Percentiles rank a stretch among this genome's conserved stretches.
Conservation (phyloP, 257 asterid species). For the Scutellaria galericulata region DNA sequence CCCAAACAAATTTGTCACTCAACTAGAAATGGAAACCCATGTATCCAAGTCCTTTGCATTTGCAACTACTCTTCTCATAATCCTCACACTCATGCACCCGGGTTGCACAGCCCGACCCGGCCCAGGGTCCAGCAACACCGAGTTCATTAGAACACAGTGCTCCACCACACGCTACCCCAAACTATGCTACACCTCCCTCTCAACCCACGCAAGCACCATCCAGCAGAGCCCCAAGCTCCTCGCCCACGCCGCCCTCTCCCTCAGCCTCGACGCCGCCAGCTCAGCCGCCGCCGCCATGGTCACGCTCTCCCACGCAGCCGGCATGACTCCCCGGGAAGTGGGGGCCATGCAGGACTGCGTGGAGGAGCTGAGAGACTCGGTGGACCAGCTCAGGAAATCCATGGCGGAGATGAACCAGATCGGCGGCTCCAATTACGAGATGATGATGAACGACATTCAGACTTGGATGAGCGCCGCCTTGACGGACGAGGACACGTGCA, state of each 20-base stretch:
- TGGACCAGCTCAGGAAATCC: constrained; percentile 46
- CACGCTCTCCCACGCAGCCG: constrained; percentile 42
- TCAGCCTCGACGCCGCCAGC: constrained; percentile 47
- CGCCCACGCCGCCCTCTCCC: constrained; percentile 61
- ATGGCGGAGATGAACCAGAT: constrained; percentile 54
- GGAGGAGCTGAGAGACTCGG: constrained; percentile 65
- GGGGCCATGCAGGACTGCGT: constrained; percentile 72
- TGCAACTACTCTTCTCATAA: constrained; percentile 24
- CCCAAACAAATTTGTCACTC: no score
- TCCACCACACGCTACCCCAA: constrained; percentile 64
- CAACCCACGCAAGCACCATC: constrained; percentile 50
- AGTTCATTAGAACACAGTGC: constrained; percentile 63
- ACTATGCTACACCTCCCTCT: constrained; percentile 68
- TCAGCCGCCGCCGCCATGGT: constrained; percentile 50
- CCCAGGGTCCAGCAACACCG: constrained; percentile 39
- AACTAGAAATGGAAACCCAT: constrained; percentile 40
- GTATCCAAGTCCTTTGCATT: constrained; percentile 24
- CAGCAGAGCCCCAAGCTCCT: constrained; percentile 54
- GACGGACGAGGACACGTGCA: constrained; percentile 76
- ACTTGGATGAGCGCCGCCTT: constrained; percentile 91
- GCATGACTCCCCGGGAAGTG: constrained; percentile 54
- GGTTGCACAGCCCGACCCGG: constrained; percentile 35
- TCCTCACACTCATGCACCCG: constrained; percentile 26
- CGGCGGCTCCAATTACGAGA: constrained; percentile 41
- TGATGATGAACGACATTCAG: constrained; percentile 52